Evolutionary conservation across 176 grass and related monocot species (phyloP).

Genomic region (Oryza officinalis): DNA sequence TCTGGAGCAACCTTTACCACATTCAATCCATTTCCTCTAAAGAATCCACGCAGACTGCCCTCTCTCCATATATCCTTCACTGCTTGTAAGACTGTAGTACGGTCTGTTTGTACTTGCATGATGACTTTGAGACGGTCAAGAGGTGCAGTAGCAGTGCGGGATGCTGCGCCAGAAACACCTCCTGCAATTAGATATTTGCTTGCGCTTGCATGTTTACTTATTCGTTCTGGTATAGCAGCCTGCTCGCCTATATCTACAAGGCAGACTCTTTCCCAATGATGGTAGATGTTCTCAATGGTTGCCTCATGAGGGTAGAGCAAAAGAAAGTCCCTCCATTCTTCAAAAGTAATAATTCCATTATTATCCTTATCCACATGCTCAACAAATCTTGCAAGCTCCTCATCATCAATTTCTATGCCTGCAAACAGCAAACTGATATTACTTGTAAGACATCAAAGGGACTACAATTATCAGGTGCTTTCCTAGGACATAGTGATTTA

Average conservation of each 20-base stretch:
- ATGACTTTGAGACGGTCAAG: constrained; percentile 81
- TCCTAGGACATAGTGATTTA: neutral
- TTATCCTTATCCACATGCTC: constrained; percentile 95
- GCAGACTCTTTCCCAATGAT: constrained; percentile 90
- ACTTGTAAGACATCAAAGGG: constrained; percentile 36
- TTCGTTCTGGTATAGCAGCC: constrained; percentile 77
- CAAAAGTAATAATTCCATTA: constrained; percentile 92
- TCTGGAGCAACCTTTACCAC: constrained; percentile 90
- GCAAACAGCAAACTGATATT: constrained; percentile 41
- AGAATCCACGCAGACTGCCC: constrained; percentile 58
- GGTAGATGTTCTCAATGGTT: constrained; percentile 87
- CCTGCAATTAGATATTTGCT: constrained; percentile 88
- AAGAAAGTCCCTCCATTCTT: constrained; percentile 98
- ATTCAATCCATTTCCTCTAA: constrained; percentile 88
- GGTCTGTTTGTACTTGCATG: constrained; percentile 77
- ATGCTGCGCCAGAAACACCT: constrained; percentile 70
- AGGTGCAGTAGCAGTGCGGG: constrained; percentile 82
- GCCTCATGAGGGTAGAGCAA: constrained; percentile 87
- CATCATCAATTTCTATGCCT: constrained; percentile 89
- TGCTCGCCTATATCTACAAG: constrained; percentile 87
- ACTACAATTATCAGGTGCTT: constrained; percentile 7
- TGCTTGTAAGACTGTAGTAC: constrained; percentile 41
- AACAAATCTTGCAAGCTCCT: constrained; percentile 80
- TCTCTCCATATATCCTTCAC: constrained; percentile 77
- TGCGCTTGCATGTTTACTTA: constrained; percentile 71